phyloP scores from a whole-genome alignment of 2,329 filamentous ascomycete genomes.

The Grosmannia penicillata region DNA sequence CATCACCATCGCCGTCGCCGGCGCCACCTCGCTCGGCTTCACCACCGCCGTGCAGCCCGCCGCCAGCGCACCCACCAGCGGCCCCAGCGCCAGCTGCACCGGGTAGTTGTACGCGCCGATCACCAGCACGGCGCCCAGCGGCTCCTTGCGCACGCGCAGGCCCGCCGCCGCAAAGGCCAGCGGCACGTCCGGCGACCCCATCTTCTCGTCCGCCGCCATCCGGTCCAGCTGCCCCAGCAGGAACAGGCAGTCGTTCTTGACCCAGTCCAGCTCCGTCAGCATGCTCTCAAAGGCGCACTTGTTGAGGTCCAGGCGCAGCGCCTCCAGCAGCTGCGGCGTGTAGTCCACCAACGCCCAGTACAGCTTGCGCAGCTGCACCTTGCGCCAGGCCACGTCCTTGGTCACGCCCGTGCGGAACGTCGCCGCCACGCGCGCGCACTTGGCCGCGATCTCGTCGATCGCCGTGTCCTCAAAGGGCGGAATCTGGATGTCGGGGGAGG shows the following conservation, averaged over 20 bases:
- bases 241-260: slow-evolving; percentile 68
- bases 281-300: slow-evolving; percentile 65
- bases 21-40: slow-evolving; percentile 79
- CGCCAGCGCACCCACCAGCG: slow-evolving; percentile 77
- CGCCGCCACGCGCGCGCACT: slow-evolving; percentile 44
- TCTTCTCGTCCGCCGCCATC: slow-evolving; percentile 70
- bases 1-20: slow-evolving; percentile 62
- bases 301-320: slow-evolving; percentile 61
- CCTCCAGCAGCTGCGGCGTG: slow-evolving; percentile 55
- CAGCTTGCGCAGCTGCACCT: slow-evolving; percentile 78
- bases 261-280: slow-evolving; percentile 62
- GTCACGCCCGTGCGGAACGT: slow-evolving; percentile 73
- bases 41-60: slow-evolving; percentile 81
- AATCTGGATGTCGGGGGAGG: slow-evolving; percentile 21
- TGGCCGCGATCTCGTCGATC: slow-evolving; percentile 48
- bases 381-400: slow-evolving; percentile 65
- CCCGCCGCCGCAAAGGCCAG: slow-evolving; percentile 53
- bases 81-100: slow-evolving; percentile 62
- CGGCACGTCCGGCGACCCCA: slow-evolving; percentile 45
- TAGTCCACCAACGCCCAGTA: slow-evolving; percentile 88
- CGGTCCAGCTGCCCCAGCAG: slow-evolving; percentile 62
- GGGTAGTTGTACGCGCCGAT: slow-evolving; percentile 95
- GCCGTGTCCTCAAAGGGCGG: slow-evolving; percentile 43
- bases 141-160: slow-evolving; percentile 73
- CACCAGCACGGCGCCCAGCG: slow-evolving; percentile 66